Evolutionary conservation across 352 stramenopile species (phyloP), one percentile per base, ranked within the genome.

Genomic region (Phytophthora capsici): DNA sequence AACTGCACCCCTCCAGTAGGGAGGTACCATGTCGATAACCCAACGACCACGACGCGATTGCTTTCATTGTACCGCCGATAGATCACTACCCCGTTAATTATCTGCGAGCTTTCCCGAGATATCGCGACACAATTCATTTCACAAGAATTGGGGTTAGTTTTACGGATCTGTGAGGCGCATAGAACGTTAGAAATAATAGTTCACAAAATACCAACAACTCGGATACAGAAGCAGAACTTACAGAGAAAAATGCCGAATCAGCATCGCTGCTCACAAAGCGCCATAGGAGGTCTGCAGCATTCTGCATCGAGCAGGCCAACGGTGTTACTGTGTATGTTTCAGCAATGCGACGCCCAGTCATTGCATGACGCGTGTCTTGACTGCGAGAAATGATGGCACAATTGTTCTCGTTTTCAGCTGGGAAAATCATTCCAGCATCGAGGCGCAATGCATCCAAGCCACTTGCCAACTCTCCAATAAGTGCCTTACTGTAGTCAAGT

Each of bases 41-140:
- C 40, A 1, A 71, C 63, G 3, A 71, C 26, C 10, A 71, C 56
- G 17, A 54, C 47, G 32, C 63, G 55, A 23, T 66, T 36, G 17
- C 23, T 14, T 46, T 71, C 63, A 14, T 66, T 57, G 44, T 55
- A 71, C 17, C 50, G 52, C 26, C 63, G 63, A 45, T 62, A 52
- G 9, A 66, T 62, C 6, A 56, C 51, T 13, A 71, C 41, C 2
- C 56, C 63, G 13, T 60, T 51, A 19, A 66, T 19, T 16, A 9
- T 32, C 34, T 54, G 34, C 6, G 46, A 26, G 7, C 17, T 50
- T 16, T 71, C 55, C 7, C 41, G 48, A 53, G 43, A 50, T 23
- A 17, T 57, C 20, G 30, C 58, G 20, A 71, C 16, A 25, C 52
- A 61, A 30, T 59, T 71, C 63, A 66, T 71, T 12, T 71, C 63